Base-by-base conservation (phyloP, 2,329 filamentous ascomycete species). In the Rosellinia necatrix region DNA sequence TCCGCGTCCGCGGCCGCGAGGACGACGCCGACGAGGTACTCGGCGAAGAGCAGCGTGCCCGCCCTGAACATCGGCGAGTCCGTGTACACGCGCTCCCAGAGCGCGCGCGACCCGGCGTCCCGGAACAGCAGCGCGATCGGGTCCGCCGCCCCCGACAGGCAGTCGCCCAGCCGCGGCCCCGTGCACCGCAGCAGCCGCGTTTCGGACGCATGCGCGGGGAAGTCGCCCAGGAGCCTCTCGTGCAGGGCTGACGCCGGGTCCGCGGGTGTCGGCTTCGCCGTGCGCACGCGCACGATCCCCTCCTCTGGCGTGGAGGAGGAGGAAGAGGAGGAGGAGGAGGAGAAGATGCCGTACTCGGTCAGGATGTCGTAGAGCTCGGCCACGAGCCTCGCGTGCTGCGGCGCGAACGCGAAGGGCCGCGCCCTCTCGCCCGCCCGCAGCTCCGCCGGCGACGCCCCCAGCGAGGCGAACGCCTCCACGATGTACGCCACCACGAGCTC, bases 1-100 rank as follows among this genome's bases (percentile, higher is more conserved):
- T 42, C 25, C 10, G 15, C 17, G 29, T 17, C 10, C 38, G 38
- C 27, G 2, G 58, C 60, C 59, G n/a, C 4, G 2, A 27, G 9
- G 12, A 42, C 7, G 19, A 42, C 12, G 12, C 8, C 12, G n/a
- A n/a, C 8, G 3, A 47, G 43, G 24, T 35, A 47, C 9, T 15
- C 3, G 9, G 19, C 29, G 7, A 47, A 30, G 10, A n/a, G 9
- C 10, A 47, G 8, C 2, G 43, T 47, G 4, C 29, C 30, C 2
- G 29, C 12, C 17, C 24, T 24, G 21, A 35, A 35, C 29, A 47
- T 47, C 3, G 43, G 43, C 12, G 43, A 29, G 12, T 47, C 9
- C 1, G 29, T 25, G 21, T 47, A 47, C 2, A 47, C 43, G 12
- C 37, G 9, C 13, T 24, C 43, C 4, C 35, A 3, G 5, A 47